Evolutionary conservation across 2,329 filamentous ascomycete genomes (phyloP).

Genomic region (Talaromyces sp.): DNA sequence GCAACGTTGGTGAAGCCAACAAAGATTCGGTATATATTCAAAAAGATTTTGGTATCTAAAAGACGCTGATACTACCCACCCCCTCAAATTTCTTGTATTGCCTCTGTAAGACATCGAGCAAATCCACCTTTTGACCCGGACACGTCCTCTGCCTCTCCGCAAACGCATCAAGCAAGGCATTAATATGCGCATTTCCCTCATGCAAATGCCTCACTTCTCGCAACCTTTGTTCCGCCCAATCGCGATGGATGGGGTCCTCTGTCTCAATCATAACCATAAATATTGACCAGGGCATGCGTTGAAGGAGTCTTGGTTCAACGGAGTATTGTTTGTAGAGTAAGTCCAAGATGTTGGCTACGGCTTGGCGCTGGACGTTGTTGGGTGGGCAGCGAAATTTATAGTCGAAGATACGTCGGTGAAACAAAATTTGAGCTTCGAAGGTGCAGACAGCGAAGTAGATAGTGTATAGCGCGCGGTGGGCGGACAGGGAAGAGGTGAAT

Average conservation of each 20-base stretch:
- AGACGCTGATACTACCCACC: background rate
- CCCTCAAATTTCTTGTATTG: background rate
- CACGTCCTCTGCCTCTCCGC: background rate
- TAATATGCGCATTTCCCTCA: slow-evolving; percentile 22
- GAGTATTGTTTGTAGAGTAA: slow-evolving; percentile 32
- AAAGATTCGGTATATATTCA: background rate
- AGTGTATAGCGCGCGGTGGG: slow-evolving; percentile 32
- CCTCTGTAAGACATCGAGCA: background rate
- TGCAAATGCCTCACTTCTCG: slow-evolving; percentile 28
- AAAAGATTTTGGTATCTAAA: background rate
- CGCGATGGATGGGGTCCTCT: slow-evolving; percentile 26
- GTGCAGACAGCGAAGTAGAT: slow-evolving; percentile 34
- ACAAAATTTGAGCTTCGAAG: slow-evolving; percentile 34
- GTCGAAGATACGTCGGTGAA: slow-evolving; percentile 32
- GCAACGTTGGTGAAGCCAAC: background rate
- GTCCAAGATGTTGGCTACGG: slow-evolving; percentile 30
- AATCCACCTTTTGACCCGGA: background rate
- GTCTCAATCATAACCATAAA: slow-evolving; percentile 35
- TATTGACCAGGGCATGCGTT: slow-evolving; percentile 34
- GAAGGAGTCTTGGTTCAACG: slow-evolving; percentile 30
- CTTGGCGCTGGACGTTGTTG: slow-evolving; percentile 27
- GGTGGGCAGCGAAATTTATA: slow-evolving; percentile 19
- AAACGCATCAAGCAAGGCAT: background rate
- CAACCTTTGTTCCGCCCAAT: slow-evolving; percentile 32
- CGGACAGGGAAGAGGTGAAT: slow-evolving; percentile 21